These are phyloP conservation scores for Penicillium subrubescens DNA, from an alignment of 495 filamentous ascomycete species.

Conservation along the genomic window DNA sequence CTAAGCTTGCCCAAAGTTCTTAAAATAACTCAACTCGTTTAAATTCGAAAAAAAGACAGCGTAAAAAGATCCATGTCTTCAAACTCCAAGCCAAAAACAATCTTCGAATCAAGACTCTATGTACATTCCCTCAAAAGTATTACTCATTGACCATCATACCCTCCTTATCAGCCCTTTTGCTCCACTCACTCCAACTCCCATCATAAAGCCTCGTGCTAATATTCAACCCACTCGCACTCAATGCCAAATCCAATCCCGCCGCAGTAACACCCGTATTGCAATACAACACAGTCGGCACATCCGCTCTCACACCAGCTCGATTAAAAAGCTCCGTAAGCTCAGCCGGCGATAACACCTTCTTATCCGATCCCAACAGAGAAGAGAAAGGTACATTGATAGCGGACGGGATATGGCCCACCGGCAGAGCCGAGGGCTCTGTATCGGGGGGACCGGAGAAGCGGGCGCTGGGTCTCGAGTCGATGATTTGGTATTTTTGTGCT, in stretches of 20 bases:
- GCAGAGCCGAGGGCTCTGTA: slow-evolving; percentile 12
- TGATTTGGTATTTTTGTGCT: background rate
- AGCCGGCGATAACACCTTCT: slow-evolving; percentile 13
- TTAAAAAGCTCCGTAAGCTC: slow-evolving; percentile 26
- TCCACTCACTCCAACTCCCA: slow-evolving; percentile 44
- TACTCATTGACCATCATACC: background rate
- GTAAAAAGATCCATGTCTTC: too few relatives aligned
- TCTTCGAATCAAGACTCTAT: background rate
- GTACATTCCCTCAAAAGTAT: background rate
- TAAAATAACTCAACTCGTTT: too few relatives aligned
- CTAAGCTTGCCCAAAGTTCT: too few relatives aligned
- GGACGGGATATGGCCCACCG: slow-evolving; percentile 35
- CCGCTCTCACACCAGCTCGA: slow-evolving; percentile 19
- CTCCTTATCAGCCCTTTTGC: slow-evolving; percentile 15
- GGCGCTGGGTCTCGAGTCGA: background rate
- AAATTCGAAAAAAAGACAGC: too few relatives aligned
- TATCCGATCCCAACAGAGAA: slow-evolving; percentile 22
- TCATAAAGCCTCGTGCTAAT: slow-evolving; percentile 31
- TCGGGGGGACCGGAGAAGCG: slow-evolving; percentile 20
- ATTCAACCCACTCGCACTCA: slow-evolving; percentile 22
- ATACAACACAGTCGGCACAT: slow-evolving; percentile 24
- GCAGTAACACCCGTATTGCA: slow-evolving; percentile 42
- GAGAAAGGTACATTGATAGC: slow-evolving; percentile 35
- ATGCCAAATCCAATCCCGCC: slow-evolving; percentile 29
- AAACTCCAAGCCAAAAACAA: too few relatives aligned